phyloP scores from a whole-genome alignment of 352 stramenopile species.

The Globisporangium abappressorium region DNA sequence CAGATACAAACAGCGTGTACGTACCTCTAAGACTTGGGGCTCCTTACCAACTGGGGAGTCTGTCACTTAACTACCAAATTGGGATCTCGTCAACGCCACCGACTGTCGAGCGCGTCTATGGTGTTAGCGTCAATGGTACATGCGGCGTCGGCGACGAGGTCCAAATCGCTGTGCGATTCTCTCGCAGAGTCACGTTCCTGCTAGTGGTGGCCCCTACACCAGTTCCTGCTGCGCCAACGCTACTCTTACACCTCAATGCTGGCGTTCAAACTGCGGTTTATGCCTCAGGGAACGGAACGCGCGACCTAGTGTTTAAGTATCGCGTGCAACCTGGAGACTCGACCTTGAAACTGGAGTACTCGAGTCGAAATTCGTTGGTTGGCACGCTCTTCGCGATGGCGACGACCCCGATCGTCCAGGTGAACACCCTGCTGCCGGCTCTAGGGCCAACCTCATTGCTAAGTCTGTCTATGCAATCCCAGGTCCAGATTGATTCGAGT shows the following conservation, averaged over 20 bases:
- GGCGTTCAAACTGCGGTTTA: constrained; percentile 31
- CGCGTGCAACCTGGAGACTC: constrained; percentile 34
- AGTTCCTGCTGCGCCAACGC: constrained; percentile 16
- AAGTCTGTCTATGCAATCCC: constrained; percentile 42
- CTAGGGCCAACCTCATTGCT: constrained; percentile 17
- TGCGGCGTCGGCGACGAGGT: constrained; percentile 55
- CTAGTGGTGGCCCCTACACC: background rate
- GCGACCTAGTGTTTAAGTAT: constrained; percentile 52
- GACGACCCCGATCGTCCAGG: constrained; percentile 35
- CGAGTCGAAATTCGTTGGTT: constrained; percentile 27
- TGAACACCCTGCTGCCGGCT: constrained; percentile 29
- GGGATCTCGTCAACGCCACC: constrained; percentile 43
- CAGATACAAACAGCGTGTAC: constrained; percentile 35
- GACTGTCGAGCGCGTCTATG: constrained; percentile 36
- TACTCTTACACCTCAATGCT: constrained; percentile 38
- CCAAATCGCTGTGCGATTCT: constrained; percentile 46
- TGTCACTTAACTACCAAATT: constrained; percentile 46
- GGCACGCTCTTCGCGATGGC: constrained; percentile 42
- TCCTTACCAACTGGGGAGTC: constrained; percentile 27
- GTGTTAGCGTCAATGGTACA: constrained; percentile 23
- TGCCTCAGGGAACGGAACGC: constrained; percentile 35
- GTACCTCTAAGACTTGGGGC: constrained; percentile 45
- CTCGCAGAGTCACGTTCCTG: constrained; percentile 27
- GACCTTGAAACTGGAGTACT: constrained; percentile 34
- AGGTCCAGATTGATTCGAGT: constrained; percentile 33